Evolutionary conservation across 2,329 filamentous ascomycete genomes (phyloP), one percentile per base, ranked within the genome.

Genomic region (Bipolaris cookei): DNA sequence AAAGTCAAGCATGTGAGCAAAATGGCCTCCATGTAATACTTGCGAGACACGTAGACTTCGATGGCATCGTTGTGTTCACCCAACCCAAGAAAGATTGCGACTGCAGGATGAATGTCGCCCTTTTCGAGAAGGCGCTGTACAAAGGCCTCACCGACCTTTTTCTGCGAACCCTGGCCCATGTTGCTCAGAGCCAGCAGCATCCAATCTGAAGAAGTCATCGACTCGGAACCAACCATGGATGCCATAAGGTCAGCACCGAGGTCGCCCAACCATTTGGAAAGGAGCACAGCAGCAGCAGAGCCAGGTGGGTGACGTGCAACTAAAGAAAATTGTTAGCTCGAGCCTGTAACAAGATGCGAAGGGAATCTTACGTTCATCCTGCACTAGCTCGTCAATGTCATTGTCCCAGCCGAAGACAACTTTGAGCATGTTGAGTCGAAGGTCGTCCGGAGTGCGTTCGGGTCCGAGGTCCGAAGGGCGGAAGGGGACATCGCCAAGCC

Each of bases 341-440:
- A 28, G 8, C 30, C 13, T 46, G 37, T 55, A 6, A 4, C 13
- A 32, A 34, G 3, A 23, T 11, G 18, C 55, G 6, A 38, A 7
- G 5, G 41, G 20, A 38, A 55, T 77, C 81, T 74, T 77, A 84
- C 83, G 82, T 75, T 99, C 95, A 73, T 98, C 93, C 8, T 88
- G 85, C 51, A 99, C 86, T 46, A 99, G 78, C 42, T 88, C 88
- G 43, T 92, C 85, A 38, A 94, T 88, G 66, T 96, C 91, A 53
- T 88, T 88, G 50, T 94, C 88, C 93, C 95, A 99, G 3, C 95
- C 95, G 75, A 99, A 99, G 1, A 99, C 92, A 5, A 93, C 90
- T 65, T 85, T 91, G 4, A 99, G 83, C 93, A 99, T 97, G 75
- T 97, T 93, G 44, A 84, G 85, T 45, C 94, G 88, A 42, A 97